Evolutionary conservation across 2,329 filamentous ascomycete genomes (phyloP).

Genomic region (Zymoseptoria tritici): DNA sequence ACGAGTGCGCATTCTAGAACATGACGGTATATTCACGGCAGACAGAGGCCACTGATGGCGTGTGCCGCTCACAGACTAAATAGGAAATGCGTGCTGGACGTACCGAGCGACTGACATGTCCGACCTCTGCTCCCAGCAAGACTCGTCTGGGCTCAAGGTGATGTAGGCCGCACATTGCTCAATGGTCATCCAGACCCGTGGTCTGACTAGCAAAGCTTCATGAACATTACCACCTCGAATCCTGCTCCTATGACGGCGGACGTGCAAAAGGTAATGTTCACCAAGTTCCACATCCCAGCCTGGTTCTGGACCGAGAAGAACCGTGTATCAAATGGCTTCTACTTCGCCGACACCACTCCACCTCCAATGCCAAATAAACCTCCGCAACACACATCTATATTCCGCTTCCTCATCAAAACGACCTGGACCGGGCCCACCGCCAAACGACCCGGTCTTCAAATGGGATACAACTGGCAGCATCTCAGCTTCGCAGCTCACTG

Average conservation of each 20-base stretch:
- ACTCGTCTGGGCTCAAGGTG: no score
- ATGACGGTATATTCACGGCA: neutral
- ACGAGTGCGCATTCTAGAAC: neutral
- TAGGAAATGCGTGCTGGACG: neutral
- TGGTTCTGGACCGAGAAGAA: neutral
- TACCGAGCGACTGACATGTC: neutral
- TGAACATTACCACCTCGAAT: neutral
- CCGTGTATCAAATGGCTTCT: neutral
- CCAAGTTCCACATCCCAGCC: neutral
- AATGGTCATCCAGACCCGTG: neutral
- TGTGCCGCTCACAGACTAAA: neutral
- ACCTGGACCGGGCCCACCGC: neutral
- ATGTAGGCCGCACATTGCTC: neutral
- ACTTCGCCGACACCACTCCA: neutral
- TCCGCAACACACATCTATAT: constrained; percentile 3
- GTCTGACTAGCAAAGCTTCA: neutral
- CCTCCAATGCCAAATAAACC: neutral
- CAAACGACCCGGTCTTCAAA: neutral
- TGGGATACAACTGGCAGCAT: constrained; percentile 11
- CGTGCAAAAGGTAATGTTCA: neutral
- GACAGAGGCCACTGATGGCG: neutral
- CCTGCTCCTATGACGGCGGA: neutral
- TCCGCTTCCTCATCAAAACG: constrained; percentile 11
- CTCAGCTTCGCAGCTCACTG: constrained; percentile 8
- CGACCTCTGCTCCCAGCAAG: neutral